Evolutionary conservation across 352 stramenopile species (phyloP).

Genomic region (Globisporangium megalacanthum): DNA sequence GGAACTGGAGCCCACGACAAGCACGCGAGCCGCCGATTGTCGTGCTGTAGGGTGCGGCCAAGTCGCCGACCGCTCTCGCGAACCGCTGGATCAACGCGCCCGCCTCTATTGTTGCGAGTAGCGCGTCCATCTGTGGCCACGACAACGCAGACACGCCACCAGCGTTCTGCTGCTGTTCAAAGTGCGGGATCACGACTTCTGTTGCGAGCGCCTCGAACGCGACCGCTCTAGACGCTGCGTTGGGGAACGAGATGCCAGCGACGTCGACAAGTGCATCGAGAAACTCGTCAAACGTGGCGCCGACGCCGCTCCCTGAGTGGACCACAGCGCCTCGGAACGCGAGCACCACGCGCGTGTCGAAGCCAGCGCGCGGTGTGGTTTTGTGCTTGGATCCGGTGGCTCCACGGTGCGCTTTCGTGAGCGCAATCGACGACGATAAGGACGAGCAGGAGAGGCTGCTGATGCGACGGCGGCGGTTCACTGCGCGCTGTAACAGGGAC

Average conservation of each 20-base stretch:
- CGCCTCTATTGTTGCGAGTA: constrained; percentile 24
- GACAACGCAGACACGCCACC: constrained; percentile 15
- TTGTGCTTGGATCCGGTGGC: not conserved
- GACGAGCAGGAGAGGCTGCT: not conserved
- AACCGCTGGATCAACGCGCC: constrained; percentile 34
- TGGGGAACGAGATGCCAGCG: constrained; percentile 32
- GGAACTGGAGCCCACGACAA: constrained; percentile 34
- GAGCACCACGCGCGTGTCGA: constrained; percentile 33
- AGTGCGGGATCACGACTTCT: constrained; percentile 33
- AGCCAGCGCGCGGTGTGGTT: constrained; percentile 12
- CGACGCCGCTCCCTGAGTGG: constrained; percentile 16
- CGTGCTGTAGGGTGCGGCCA: constrained; percentile 40
- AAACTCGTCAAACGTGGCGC: constrained; percentile 49
- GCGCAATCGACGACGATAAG: constrained; percentile 9
- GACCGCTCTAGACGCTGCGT: constrained; percentile 22
- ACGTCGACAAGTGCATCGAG: constrained; percentile 56
- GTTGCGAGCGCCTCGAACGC: constrained; percentile 34
- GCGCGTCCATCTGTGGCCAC: constrained; percentile 35
- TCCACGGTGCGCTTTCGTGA: not conserved
- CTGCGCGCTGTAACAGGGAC: constrained; percentile 24
- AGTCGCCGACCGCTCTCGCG: constrained; percentile 28
- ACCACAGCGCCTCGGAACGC: constrained; percentile 26
- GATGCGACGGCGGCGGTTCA: not conserved
- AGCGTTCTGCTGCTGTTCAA: constrained; percentile 21
- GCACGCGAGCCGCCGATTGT: constrained; percentile 25